These are phyloP conservation scores for Artemisia annua DNA, from an alignment of 129 eudicot species.

Conservation along the genomic window DNA sequence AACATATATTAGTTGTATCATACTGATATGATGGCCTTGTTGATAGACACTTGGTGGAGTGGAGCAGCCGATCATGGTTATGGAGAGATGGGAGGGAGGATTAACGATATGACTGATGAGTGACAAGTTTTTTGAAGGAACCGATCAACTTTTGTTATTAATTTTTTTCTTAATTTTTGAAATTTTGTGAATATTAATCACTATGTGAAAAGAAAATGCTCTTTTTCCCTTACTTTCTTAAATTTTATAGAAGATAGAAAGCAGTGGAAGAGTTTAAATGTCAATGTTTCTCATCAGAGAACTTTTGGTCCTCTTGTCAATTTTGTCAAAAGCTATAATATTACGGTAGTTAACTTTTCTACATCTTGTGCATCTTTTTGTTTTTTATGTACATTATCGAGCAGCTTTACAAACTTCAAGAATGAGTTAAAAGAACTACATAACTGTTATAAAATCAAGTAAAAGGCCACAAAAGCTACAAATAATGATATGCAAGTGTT, in stretches of 20 bases:
- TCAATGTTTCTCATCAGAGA: slow-evolving; percentile 19
- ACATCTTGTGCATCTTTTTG: slow-evolving; percentile 17
- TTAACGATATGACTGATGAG: slow-evolving; percentile 3
- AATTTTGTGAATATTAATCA: slow-evolving; percentile 19
- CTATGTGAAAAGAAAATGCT: slow-evolving; percentile 17
- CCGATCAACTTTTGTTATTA: slow-evolving; percentile 2
- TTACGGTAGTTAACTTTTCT: neutral
- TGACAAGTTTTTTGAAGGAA: slow-evolving; percentile 5
- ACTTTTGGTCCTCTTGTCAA: slow-evolving; percentile 14
- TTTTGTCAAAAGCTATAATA: slow-evolving; percentile 21
- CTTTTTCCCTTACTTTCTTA: slow-evolving; percentile 8
- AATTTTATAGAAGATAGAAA: slow-evolving; percentile 9
- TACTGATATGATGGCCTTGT: neutral
- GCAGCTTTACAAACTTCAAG: neutral
- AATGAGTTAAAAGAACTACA: too few species aligned
- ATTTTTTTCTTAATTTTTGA: neutral
- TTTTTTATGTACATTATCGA: neutral
- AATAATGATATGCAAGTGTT: too few species aligned
- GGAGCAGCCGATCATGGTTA: slow-evolving; percentile 2
- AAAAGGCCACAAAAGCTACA: too few species aligned
- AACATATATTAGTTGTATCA: slow-evolving; percentile 1
- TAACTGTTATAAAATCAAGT: too few species aligned
- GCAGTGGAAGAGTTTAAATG: slow-evolving; percentile 12
- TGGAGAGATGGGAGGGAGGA: slow-evolving; percentile 11
- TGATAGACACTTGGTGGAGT: slow-evolving; percentile 17